Evolutionary conservation across 2,329 filamentous ascomycete species (phyloP).

Genomic region (Penicillium freii): DNA sequence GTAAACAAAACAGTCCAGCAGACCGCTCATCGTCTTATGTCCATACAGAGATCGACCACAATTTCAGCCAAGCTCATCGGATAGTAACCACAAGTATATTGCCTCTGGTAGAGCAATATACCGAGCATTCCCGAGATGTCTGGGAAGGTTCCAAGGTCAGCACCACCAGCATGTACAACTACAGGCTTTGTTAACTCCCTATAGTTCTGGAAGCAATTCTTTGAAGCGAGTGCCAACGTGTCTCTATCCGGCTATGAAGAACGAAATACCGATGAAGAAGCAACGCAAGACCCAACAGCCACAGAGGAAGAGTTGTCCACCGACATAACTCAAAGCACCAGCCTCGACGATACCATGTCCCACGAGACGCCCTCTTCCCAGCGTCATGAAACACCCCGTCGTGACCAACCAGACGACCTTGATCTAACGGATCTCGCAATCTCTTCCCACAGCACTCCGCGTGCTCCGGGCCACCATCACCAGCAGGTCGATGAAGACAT

Average conservation of each 20-base stretch:
- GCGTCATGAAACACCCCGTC: conserved; percentile 28
- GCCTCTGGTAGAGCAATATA: conserved; percentile 91
- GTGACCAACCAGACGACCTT: conserved; percentile 43
- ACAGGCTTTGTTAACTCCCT: conserved; percentile 8
- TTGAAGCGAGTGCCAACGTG: conserved; percentile 96
- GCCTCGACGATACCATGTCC: conserved; percentile 37
- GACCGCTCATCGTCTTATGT: conserved; percentile 11
- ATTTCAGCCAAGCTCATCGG: conserved; percentile 93
- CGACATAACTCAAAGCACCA: conserved; percentile 46
- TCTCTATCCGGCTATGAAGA: conserved; percentile 95
- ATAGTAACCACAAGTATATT: conserved; percentile 94
- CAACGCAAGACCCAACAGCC: conserved; percentile 51
- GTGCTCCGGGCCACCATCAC: conserved; percentile 34
- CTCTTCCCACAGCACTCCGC: conserved; percentile 50
- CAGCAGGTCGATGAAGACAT: conserved; percentile 35
- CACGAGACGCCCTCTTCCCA: conserved; percentile 43
- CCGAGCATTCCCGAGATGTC: conserved; percentile 85
- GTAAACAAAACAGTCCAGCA: conserved; percentile 17
- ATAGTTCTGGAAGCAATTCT: conserved; percentile 99
- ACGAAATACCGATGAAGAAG: conserved; percentile 59
- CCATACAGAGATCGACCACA: conserved; percentile 85
- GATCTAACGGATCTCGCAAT: conserved; percentile 45
- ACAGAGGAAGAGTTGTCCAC: conserved; percentile 57
- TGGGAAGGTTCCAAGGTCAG: conserved; percentile 93
- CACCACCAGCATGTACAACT: background rate